phyloP scores from a whole-genome alignment of 164 flowering plant genomes.

The Nelumbo lutea region DNA sequence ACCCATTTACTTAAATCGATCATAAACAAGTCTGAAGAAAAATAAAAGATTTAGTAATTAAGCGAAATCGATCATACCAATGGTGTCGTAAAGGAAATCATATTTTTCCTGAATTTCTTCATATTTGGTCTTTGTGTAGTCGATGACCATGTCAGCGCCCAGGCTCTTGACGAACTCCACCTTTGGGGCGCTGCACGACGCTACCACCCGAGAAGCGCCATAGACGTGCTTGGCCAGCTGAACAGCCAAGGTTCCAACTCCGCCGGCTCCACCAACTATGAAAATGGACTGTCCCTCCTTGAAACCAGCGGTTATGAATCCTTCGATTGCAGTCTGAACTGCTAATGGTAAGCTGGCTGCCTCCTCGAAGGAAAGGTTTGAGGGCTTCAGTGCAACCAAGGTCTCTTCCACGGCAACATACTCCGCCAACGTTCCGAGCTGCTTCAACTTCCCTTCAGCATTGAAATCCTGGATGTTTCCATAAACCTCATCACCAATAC shows the following conservation, averaged over 20 bases:
- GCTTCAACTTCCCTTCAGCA: slow-evolving; percentile 25
- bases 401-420: slow-evolving; percentile 38
- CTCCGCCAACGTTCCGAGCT: slow-evolving; percentile 44
- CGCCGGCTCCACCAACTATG: slow-evolving; percentile 49
- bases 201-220: slow-evolving; percentile 37
- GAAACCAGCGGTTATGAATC: slow-evolving; percentile 31
- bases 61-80: slow-evolving; percentile 22
- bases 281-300: slow-evolving; percentile 31
- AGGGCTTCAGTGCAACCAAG: slow-evolving; percentile 39
- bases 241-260: slow-evolving; percentile 42
- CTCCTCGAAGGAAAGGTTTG: slow-evolving; percentile 37
- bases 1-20: not conserved
- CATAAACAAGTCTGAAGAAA: not conserved
- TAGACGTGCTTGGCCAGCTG: slow-evolving; percentile 41
- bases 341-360: slow-evolving; percentile 50
- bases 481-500: slow-evolving; percentile 34
- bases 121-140: slow-evolving; percentile 32
- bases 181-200: slow-evolving; percentile 38
- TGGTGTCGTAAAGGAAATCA: slow-evolving; percentile 36
- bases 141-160: slow-evolving; percentile 45
- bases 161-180: slow-evolving; percentile 38
- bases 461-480: slow-evolving; percentile 41
- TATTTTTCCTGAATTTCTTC: slow-evolving; percentile 31
- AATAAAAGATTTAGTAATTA: not conserved
- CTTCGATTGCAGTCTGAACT: slow-evolving; percentile 41